Conservation (phyloP, 1,139 yeast genomes). For the Pichia sp. region DNA sequence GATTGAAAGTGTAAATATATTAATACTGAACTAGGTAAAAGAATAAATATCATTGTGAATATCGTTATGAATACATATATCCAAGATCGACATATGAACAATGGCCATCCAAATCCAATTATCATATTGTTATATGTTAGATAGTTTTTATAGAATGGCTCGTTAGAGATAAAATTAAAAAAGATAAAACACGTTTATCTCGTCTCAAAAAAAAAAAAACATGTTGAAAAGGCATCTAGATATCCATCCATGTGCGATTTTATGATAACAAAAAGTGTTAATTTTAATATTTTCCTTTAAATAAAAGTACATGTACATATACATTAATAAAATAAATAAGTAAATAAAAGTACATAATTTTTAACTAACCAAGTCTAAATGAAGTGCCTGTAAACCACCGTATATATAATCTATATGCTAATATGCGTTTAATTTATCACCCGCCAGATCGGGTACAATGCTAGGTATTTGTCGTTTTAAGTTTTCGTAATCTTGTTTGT, state of each 20-base stretch:
- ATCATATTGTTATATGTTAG: slow-evolving; percentile 4
- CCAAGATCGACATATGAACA: slow-evolving; percentile 10
- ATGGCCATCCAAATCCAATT: slow-evolving; percentile 5
- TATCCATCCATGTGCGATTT: too few species aligned
- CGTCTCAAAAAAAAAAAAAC: neutral
- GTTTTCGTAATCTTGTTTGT: slow-evolving; percentile 2
- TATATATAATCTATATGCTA: too few species aligned
- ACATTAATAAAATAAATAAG: neutral
- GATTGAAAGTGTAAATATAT: slow-evolving; percentile 16
- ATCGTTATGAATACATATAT: slow-evolving; percentile 7
- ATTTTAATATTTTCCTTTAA: too few species aligned
- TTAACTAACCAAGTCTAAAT: too few species aligned
- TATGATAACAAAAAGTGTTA: too few species aligned
- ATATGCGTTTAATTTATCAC: slow-evolving; percentile 13
- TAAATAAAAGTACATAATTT: too few species aligned
- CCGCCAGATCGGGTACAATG: slow-evolving; percentile 11
- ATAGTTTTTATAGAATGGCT: neutral
- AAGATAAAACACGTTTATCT: neutral
- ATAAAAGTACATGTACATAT: too few species aligned
- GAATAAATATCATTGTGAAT: slow-evolving; percentile 7
- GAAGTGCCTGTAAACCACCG: too few species aligned
- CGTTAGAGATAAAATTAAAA: neutral
- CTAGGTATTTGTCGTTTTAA: slow-evolving; percentile 12
- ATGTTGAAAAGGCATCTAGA: neutral
- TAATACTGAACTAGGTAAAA: slow-evolving; percentile 16